Evolutionary conservation across 805 yeast species (phyloP), one percentile per base, ranked within the genome.

Genomic region (Starmerella scarabaei): DNA sequence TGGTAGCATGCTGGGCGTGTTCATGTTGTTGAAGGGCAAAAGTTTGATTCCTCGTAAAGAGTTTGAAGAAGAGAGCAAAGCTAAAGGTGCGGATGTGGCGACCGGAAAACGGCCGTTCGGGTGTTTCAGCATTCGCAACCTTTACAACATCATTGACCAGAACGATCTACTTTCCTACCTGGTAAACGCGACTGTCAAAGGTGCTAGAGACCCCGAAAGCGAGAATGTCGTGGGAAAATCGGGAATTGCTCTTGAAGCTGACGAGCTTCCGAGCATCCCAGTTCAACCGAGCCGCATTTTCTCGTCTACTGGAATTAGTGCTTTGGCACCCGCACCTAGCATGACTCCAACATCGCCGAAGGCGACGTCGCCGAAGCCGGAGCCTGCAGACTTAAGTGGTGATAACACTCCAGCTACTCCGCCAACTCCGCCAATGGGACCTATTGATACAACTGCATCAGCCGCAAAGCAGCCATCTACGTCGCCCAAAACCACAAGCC

Each of bases 151-250:
- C 6, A 80, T 79, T 58, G 93, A 88, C 56, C 80, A 84, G 1
- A 80, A 93, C 51, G 98, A 88, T 56, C 93, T 96, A 1, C 77
- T 91, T 29, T 93, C 93, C 0, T 85, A 82, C 55, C 63, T 94
- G 42, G 62, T 88, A 46, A 94, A 85, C 55, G 95, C 97, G 1
- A 63, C 88, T 33, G 73, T 86, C 6, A 65, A 69, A 46, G 66
- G 60, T 3, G 53, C 52, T 14, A 17, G 35, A 2, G 29, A n/a
- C 7, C 32, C 35, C 14, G 33, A 30, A 3, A 32, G 5, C 12
- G 19, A 23, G 30, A 15, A 21, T 12, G 24, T 43, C 8, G 29
- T 34, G 3, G 48, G 48, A 3, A 28, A 32, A 4, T 38, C 45
- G 21, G 57, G 62, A 0, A 40, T 40, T 19, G 40, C 39, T 11